Evolutionary conservation across 495 filamentous ascomycete genomes (phyloP).

Genomic region (Staphylotrichum longicolle): DNA sequence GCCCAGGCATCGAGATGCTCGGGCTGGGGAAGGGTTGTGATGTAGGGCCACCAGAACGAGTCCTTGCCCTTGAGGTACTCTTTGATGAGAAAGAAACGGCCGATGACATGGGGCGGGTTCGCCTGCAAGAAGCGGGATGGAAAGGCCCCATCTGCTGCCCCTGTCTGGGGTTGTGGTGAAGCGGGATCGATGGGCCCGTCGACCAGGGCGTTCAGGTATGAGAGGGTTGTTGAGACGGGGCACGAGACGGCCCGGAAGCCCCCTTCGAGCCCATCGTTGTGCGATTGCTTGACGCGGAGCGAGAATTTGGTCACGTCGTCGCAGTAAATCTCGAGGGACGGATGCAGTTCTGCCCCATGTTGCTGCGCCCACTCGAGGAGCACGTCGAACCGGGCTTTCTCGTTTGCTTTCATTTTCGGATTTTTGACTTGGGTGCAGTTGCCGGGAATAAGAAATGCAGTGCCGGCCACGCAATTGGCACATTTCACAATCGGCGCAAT

Average conservation of each 20-base stretch:
- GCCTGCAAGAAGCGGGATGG: slow-evolving; percentile 39
- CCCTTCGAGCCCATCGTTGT: slow-evolving; percentile 15
- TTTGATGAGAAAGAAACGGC: slow-evolving; percentile 49
- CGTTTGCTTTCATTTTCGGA: slow-evolving; percentile 26
- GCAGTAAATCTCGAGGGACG: slow-evolving; percentile 44
- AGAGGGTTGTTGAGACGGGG: slow-evolving; percentile 41
- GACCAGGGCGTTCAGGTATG: slow-evolving; percentile 45
- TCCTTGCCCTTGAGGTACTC: slow-evolving; percentile 45
- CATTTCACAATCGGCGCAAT: too few relatives aligned
- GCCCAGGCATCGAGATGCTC: slow-evolving; percentile 40
- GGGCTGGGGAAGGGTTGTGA: slow-evolving; percentile 50
- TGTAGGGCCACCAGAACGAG: slow-evolving; percentile 55
- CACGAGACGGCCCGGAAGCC: slow-evolving; percentile 41
- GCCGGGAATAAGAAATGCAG: background rate
- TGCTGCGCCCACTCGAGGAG: slow-evolving; percentile 38
- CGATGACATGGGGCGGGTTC: slow-evolving; percentile 45
- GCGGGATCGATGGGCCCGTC: slow-evolving; percentile 25
- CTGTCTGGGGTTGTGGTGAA: background rate
- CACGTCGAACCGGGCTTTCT: slow-evolving; percentile 22
- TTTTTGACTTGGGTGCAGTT: too few relatives aligned
- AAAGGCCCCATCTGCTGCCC: slow-evolving; percentile 27
- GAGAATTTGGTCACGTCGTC: slow-evolving; percentile 45
- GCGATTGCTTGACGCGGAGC: slow-evolving; percentile 40
- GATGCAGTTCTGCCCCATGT: slow-evolving; percentile 41
- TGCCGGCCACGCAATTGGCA: background rate